A percentile compares a stretch with the other conserved stretches of the same genome.
Evolutionary conservation across 768 basidiomycete species (phyloP).

Genomic region (Pleurotus tuber-regium): DNA sequence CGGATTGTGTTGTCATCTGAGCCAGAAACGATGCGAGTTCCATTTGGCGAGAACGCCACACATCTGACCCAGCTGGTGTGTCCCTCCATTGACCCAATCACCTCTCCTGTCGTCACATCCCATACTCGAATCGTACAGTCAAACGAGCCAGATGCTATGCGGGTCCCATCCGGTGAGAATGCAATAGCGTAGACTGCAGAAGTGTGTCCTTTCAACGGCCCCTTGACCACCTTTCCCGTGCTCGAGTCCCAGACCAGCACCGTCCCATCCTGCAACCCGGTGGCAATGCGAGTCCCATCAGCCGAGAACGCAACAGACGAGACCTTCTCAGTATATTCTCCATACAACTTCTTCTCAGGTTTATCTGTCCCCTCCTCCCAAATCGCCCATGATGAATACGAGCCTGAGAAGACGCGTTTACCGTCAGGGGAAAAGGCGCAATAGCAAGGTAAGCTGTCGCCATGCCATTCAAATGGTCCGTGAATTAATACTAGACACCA

Average conservation of each 20-base stretch:
- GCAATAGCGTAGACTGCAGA: not conserved
- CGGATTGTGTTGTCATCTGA: slow-evolving; percentile 16
- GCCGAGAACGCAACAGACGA: slow-evolving; percentile 25
- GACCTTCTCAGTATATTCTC: slow-evolving; percentile 16
- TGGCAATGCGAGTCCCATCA: slow-evolving; percentile 18
- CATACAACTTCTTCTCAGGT: no score
- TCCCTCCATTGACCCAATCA: slow-evolving; percentile 11
- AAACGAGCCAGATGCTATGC: slow-evolving; percentile 1
- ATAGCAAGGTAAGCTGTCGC: not conserved
- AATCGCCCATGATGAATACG: not conserved
- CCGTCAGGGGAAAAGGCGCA: slow-evolving; percentile 1
- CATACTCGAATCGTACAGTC: slow-evolving; percentile 2
- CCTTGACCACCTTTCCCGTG: not conserved
- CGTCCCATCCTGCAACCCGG: slow-evolving; percentile 19
- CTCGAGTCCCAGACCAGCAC: slow-evolving; percentile 14
- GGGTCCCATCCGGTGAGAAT: slow-evolving; percentile 3
- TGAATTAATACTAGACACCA: not conserved
- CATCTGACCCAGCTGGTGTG: slow-evolving; percentile 10
- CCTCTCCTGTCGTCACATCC: slow-evolving; percentile 1
- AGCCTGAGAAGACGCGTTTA: slow-evolving; percentile 1
- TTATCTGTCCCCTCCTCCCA: no score
- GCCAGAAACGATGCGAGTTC: slow-evolving; percentile 15
- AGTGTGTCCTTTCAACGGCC: slow-evolving; percentile 5
- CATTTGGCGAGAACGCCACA: slow-evolving; percentile 19
- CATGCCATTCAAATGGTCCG: not conserved